Evolutionary conservation across 441 rosid species (phyloP).

Genomic region (Bruguiera hainesii): DNA sequence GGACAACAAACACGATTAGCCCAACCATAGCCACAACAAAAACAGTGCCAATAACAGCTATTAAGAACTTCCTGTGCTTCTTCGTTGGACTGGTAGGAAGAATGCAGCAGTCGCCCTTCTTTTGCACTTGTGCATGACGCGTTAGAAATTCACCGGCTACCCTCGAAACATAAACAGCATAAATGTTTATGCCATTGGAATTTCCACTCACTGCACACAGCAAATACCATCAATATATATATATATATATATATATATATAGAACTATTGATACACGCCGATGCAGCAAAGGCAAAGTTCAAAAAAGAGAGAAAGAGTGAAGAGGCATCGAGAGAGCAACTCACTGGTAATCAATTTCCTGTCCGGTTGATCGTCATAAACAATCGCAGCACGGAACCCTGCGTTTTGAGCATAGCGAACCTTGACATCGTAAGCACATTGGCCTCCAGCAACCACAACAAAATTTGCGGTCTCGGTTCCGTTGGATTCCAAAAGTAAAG

Average conservation of each 20-base stretch:
- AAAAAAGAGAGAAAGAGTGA: not conserved
- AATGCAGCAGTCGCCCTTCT: constrained; percentile 58
- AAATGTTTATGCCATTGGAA: constrained; percentile 39
- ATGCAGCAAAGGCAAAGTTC: not conserved
- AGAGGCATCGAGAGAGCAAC: constrained; percentile 12
- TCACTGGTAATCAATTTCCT: constrained; percentile 60
- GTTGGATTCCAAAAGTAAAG: constrained; percentile 29
- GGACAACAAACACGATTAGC: constrained; percentile 36
- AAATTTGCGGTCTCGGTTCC: constrained; percentile 31
- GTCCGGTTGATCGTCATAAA: constrained; percentile 49
- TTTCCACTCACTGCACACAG: constrained; percentile 57
- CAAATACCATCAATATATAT: not conserved
- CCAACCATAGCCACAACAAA: constrained; percentile 38
- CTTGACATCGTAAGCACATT: constrained; percentile 67
- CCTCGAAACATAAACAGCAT: constrained; percentile 60
- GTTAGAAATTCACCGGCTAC: constrained; percentile 50
- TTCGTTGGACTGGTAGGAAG: constrained; percentile 41
- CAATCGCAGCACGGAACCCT: constrained; percentile 59
- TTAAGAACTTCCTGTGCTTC: constrained; percentile 50
- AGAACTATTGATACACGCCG: too few relatives aligned
- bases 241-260: too few relatives aligned
- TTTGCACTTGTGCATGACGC: constrained; percentile 42
- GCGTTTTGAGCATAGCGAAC: constrained; percentile 46
- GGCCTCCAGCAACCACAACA: constrained; percentile 56
- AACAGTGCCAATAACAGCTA: constrained; percentile 30